Conservation (phyloP, 2,329 filamentous ascomycete species). For the Rutstroemia sp. region DNA sequence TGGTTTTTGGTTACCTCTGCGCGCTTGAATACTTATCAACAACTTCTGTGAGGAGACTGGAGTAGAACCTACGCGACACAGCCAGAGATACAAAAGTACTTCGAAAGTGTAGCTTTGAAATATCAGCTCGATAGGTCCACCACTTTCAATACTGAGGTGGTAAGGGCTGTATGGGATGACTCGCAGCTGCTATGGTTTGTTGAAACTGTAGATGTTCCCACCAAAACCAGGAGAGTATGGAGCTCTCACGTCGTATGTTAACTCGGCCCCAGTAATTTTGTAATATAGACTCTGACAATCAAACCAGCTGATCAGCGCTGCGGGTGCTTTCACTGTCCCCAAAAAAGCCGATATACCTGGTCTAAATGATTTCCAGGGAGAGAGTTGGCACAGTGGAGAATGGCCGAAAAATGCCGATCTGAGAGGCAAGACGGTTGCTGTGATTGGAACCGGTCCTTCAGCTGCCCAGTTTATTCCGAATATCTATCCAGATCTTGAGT, state of each 20-base stretch:
- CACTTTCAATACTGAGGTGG: background rate
- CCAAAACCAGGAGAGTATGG: background rate
- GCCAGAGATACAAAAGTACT: constrained; percentile 3
- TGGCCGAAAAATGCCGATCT: constrained; percentile 1
- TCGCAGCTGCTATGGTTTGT: background rate
- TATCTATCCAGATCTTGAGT: background rate
- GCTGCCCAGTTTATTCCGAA: constrained; percentile 1
- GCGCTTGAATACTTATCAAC: too few relatives aligned
- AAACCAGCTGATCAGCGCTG: background rate
- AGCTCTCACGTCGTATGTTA: background rate
- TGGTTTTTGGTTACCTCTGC: background rate
- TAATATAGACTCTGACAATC: background rate
- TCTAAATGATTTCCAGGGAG: background rate
- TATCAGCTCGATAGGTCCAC: background rate
- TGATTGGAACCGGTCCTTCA: constrained; percentile 2
- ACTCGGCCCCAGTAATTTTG: background rate
- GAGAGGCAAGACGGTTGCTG: background rate
- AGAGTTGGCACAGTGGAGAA: background rate
- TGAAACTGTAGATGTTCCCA: background rate
- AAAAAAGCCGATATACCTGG: background rate
- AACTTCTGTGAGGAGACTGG: background rate
- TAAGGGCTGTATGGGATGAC: background rate
- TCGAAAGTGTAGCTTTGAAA: background rate
- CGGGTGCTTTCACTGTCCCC: background rate
- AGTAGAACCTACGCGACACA: background rate